These are phyloP conservation scores for Myrica gale DNA, from an alignment of 306 rosid species.

Conservation along the genomic window DNA sequence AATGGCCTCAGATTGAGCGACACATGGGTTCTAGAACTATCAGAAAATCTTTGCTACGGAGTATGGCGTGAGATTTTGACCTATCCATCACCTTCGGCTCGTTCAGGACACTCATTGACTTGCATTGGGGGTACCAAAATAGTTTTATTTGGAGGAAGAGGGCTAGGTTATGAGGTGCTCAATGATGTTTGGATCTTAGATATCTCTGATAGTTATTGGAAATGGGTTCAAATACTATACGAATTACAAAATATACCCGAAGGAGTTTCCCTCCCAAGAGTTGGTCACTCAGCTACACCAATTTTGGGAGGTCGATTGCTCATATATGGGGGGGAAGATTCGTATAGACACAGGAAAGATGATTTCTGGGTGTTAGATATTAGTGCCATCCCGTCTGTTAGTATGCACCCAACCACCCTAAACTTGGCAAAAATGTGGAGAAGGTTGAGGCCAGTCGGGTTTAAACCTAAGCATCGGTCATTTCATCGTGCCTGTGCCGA, in stretches of 20 bases:
- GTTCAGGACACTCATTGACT: slow-evolving; percentile 87
- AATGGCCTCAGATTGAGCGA: slow-evolving; percentile 68
- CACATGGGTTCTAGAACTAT: slow-evolving; percentile 81
- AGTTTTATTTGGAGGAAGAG: slow-evolving; percentile 89
- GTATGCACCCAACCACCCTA: slow-evolving; percentile 36
- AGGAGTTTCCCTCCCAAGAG: slow-evolving; percentile 79
- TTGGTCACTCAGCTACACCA: slow-evolving; percentile 82
- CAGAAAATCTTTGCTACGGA: slow-evolving; percentile 54
- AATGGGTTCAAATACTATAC: slow-evolving; percentile 65
- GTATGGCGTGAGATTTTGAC: slow-evolving; percentile 63
- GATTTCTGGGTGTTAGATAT: slow-evolving; percentile 84
- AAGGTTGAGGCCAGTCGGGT: slow-evolving; percentile 50
- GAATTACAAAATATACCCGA: slow-evolving; percentile 55
- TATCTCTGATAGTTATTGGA: slow-evolving; percentile 32
- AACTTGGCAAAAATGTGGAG: slow-evolving; percentile 66
- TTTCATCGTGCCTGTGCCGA: slow-evolving; percentile 87
- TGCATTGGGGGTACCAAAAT: slow-evolving; percentile 54
- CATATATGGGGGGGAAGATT: slow-evolving; percentile 85
- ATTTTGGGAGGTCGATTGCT: slow-evolving; percentile 77
- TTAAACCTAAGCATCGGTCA: slow-evolving; percentile 47
- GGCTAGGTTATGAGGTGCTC: slow-evolving; percentile 72
- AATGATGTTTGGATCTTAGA: slow-evolving; percentile 84
- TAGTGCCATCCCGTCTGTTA: slow-evolving; percentile 44
- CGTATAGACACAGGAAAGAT: slow-evolving; percentile 64
- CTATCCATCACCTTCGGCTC: slow-evolving; percentile 79